Evolutionary conservation across 148 eudicot genomes (phyloP).

Genomic region (Nepenthes gracilis): DNA sequence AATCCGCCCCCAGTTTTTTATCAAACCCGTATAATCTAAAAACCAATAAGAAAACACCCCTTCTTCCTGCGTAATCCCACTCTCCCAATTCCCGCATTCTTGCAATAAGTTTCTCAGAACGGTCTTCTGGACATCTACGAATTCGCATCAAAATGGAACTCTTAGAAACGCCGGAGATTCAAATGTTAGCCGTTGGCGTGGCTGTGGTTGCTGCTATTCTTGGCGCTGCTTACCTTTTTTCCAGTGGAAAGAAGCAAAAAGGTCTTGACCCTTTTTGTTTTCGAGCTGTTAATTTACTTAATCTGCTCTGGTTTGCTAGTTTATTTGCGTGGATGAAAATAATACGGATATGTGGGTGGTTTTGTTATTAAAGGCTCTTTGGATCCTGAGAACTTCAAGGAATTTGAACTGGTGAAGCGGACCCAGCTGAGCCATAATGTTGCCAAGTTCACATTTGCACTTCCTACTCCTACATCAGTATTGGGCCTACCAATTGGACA

Average conservation of each 20-base stretch:
- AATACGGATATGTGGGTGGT: conserved; percentile 3
- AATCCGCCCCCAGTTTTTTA: too few species aligned
- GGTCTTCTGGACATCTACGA: too few species aligned
- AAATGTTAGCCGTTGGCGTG: conserved; percentile 53
- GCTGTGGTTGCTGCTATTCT: conserved; percentile 53
- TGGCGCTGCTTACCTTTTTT: conserved; percentile 33
- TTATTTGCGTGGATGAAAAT: neutral
- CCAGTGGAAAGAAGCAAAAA: conserved; percentile 51
- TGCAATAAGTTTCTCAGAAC: too few species aligned
- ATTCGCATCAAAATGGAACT: conserved; percentile 35
- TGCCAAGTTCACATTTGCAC: conserved; percentile 75
- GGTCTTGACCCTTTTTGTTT: conserved; percentile 22
- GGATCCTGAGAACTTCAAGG: conserved; percentile 78
- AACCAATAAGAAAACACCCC: too few species aligned
- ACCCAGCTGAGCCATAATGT: conserved; percentile 84
- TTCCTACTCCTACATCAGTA: conserved; percentile 77
- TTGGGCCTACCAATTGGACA: conserved; percentile 96
- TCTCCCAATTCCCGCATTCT: too few species aligned
- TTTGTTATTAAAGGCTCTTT: conserved; percentile 39
- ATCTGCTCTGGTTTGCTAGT: neutral
- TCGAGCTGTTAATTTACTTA: neutral
- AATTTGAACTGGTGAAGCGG: conserved; percentile 74
- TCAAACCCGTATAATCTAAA: too few species aligned
- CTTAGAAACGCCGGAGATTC: conserved; percentile 35
- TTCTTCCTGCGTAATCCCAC: too few species aligned